Percentiles rank a stretch among this genome's conserved stretches.
Evolutionary conservation across 805 yeast genomes (phyloP).

Genomic region (Tetrapisispora fleetii): DNA sequence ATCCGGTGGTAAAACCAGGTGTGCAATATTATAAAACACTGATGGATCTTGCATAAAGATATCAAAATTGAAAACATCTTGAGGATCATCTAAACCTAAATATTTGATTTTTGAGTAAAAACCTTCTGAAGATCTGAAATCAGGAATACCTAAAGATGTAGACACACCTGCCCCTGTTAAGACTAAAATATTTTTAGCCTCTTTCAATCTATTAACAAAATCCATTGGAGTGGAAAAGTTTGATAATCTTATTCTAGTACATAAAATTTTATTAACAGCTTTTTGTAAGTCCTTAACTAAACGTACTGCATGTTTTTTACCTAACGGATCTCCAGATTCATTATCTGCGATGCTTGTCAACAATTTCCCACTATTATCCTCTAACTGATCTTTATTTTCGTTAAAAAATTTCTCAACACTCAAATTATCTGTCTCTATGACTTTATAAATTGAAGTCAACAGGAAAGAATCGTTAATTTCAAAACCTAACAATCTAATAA

Average conservation of each 20-base stretch:
- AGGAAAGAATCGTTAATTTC: slow-evolving; percentile 25
- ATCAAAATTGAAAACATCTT: slow-evolving; percentile 71
- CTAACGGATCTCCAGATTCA: slow-evolving; percentile 25
- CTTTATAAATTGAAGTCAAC: slow-evolving; percentile 26
- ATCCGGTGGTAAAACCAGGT: slow-evolving; percentile 70
- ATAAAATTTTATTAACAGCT: slow-evolving; percentile 54
- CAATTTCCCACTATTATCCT: not conserved
- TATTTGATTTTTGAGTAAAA: slow-evolving; percentile 59
- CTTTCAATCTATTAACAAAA: slow-evolving; percentile 42
- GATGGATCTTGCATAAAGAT: slow-evolving; percentile 65
- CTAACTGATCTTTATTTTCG: slow-evolving; percentile 1
- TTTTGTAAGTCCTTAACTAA: slow-evolving; percentile 44
- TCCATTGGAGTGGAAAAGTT: slow-evolving; percentile 50
- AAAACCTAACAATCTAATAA: slow-evolving; percentile 59
- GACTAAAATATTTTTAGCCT: slow-evolving; percentile 54
- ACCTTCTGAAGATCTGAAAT: slow-evolving; percentile 80
- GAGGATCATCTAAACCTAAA: slow-evolving; percentile 75
- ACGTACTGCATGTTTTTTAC: slow-evolving; percentile 37
- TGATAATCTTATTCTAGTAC: slow-evolving; percentile 45
- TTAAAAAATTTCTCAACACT: slow-evolving; percentile 7
- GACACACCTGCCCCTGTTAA: slow-evolving; percentile 92
- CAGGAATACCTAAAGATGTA: slow-evolving; percentile 84
- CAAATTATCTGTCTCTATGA: slow-evolving; percentile 17
- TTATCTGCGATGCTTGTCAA: not conserved
- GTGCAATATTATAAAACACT: slow-evolving; percentile 75